Evolutionary conservation across 192 early-diverging fungal species (phyloP).

Genomic region (Allomyces javanicus): DNA sequence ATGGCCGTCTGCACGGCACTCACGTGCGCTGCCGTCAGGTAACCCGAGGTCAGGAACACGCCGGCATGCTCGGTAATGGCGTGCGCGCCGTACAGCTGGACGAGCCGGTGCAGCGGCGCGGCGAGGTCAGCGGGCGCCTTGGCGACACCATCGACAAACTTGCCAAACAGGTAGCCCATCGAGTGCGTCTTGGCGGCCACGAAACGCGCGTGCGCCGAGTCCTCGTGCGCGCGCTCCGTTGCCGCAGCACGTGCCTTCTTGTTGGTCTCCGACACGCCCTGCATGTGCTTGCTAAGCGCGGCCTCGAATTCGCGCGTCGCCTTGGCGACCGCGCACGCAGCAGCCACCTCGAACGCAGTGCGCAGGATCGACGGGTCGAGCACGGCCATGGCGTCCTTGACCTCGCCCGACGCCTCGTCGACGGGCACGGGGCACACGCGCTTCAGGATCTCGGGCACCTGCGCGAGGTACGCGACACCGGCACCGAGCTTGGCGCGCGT

Average conservation of each 20-base stretch:
- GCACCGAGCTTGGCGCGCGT: slow-evolving; percentile 27
- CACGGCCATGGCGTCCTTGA: slow-evolving; percentile 27
- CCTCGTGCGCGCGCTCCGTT: slow-evolving; percentile 68
- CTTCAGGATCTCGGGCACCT: slow-evolving; percentile 17
- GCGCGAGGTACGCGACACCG: slow-evolving; percentile 57
- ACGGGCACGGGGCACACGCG: slow-evolving; percentile 10
- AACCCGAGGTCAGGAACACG: slow-evolving; percentile 71
- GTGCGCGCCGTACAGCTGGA: slow-evolving; percentile 63
- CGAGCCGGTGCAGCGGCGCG: slow-evolving; percentile 45
- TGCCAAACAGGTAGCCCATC: slow-evolving; percentile 64
- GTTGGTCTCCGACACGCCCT: no score
- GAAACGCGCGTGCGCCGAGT: slow-evolving; percentile 65
- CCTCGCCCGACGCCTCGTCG: slow-evolving; percentile 14
- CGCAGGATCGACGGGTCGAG: slow-evolving; percentile 38
- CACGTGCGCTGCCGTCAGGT: slow-evolving; percentile 52
- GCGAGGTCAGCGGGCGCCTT: slow-evolving; percentile 39
- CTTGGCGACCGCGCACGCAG: slow-evolving; percentile 61
- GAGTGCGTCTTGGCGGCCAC: slow-evolving; percentile 67
- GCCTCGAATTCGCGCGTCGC: slow-evolving; percentile 60
- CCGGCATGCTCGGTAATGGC: slow-evolving; percentile 60
- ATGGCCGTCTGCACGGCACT: slow-evolving; percentile 45
- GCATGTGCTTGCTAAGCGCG: slow-evolving; percentile 10
- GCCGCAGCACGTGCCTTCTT: slow-evolving; percentile 30
- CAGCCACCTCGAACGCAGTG: slow-evolving; percentile 61
- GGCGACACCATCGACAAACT: slow-evolving; percentile 56